Evolutionary conservation across 306 rosid species (phyloP).

Genomic region (Vicia sativa): DNA sequence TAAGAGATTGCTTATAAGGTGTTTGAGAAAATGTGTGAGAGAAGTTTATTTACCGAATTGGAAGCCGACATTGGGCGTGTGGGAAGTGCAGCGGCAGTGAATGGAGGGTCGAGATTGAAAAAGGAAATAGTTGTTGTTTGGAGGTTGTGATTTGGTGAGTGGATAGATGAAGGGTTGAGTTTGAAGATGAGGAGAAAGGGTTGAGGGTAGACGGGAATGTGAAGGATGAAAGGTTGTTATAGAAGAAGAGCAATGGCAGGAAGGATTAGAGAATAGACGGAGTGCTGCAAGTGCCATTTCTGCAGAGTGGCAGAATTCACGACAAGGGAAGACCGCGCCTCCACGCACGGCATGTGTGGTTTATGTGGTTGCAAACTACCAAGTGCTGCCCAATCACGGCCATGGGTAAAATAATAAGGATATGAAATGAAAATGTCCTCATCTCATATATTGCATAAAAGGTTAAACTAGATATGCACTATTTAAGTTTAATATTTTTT

Average conservation of each 20-base stretch:
- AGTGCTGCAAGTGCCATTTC: conserved; percentile 47
- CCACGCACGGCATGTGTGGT: too few species aligned
- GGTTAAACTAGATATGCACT: too few species aligned
- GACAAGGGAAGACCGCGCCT: too few species aligned
- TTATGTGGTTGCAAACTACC: too few species aligned
- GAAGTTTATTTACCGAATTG: conserved; percentile 47
- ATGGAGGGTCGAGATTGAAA: conserved; percentile 35
- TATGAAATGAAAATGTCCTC: too few species aligned
- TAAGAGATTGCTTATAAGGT: conserved; percentile 5
- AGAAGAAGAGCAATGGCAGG: conserved; percentile 34
- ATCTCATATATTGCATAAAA: too few species aligned
- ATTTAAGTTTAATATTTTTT: too few species aligned
- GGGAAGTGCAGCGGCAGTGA: conserved; percentile 37
- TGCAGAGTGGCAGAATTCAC: background rate
- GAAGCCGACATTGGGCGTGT: background rate
- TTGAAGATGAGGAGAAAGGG: conserved; percentile 19
- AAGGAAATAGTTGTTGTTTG: background rate
- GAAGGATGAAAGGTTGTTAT: conserved; percentile 2
- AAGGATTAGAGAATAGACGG: conserved; percentile 26
- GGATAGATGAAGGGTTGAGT: conserved; percentile 17
- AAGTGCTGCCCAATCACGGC: too few species aligned
- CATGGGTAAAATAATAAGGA: too few species aligned
- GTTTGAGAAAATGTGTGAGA: conserved; percentile 54
- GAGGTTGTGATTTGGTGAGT: conserved; percentile 21
- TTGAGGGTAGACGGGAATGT: conserved; percentile 12